Evolutionary conservation across 805 yeast genomes (phyloP).

Genomic region (Zygotorulaspora chibaensis): DNA sequence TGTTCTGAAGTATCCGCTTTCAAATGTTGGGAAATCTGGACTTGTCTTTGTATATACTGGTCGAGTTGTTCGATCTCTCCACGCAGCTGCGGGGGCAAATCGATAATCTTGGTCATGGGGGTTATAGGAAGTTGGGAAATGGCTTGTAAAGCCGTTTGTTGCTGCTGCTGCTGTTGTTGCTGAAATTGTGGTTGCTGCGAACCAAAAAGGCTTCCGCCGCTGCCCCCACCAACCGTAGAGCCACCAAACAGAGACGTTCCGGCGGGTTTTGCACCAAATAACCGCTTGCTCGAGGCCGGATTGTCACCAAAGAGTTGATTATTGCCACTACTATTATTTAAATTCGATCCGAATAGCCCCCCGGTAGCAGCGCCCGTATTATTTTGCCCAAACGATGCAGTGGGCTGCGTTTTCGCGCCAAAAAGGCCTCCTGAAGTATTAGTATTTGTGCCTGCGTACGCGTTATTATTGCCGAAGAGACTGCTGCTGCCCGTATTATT

Average conservation of each 20-base stretch:
- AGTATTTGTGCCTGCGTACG: slow-evolving; percentile 14
- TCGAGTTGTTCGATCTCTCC: slow-evolving; percentile 67
- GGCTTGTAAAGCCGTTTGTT: slow-evolving; percentile 40
- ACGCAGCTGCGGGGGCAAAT: slow-evolving; percentile 66
- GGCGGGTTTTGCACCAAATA: slow-evolving; percentile 21
- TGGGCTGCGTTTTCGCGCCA: slow-evolving; percentile 17
- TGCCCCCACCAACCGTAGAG: slow-evolving; percentile 9
- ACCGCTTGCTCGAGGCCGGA: slow-evolving; percentile 19
- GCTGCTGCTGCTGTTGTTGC: slow-evolving; percentile 21
- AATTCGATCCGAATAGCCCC: slow-evolving; percentile 21
- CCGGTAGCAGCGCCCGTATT: slow-evolving; percentile 12
- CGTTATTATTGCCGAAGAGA: slow-evolving; percentile 29
- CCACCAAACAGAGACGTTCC: slow-evolving; percentile 35
- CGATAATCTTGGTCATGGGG: slow-evolving; percentile 71
- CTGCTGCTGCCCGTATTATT: slow-evolving; percentile 26
- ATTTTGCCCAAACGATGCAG: slow-evolving; percentile 33
- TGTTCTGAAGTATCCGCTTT: slow-evolving; percentile 61
- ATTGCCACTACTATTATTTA: slow-evolving; percentile 13
- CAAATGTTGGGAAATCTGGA: slow-evolving; percentile 63
- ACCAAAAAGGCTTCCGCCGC: slow-evolving; percentile 19
- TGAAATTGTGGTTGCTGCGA: slow-evolving; percentile 19
- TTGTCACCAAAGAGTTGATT: slow-evolving; percentile 20
- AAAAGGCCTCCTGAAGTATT: slow-evolving; percentile 22
- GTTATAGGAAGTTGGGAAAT: slow-evolving; percentile 49
- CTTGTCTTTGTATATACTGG: slow-evolving; percentile 68